Evolutionary conservation across 139 green algal species (phyloP), one percentile per base, ranked within the genome.

Genomic region (Tetraselmis chui): DNA sequence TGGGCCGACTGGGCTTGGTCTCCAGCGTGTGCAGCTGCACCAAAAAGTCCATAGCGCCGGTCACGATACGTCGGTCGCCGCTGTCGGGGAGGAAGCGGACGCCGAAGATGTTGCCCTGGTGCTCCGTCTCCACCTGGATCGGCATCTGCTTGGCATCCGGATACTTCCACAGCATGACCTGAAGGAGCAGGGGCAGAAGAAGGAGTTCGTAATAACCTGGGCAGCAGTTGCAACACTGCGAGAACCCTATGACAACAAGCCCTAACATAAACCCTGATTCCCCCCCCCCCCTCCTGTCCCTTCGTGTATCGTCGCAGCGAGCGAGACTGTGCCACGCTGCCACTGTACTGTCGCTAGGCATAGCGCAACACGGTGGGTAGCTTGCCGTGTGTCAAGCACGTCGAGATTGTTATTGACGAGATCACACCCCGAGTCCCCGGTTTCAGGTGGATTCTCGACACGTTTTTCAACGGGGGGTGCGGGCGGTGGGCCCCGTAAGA

Each of bases 61-160:
- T 89, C 1, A 93, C 83, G 1, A 95, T 59, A 26, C 85, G 75
- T 2, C 76, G 45, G 86, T 92, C 91, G 76, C 80, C 83, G 25
- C 79, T 89, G 76, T 83, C 82, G 23, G 94, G 94, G 83, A 98
- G 87, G 85, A 97, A 95, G 22, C 86, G 75, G 1, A 95, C 88
- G 1, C 94, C 95, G 89, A 98, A 98, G 74, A 97, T 94, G 85
- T 96, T 96, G 59, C 84, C 89, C 28, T 89, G 81, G 84, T 98
- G 94, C 32, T 88, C 59, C 2, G 94, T 98, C 0, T 86, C 59
- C 0, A 97, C 26, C 1, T 83, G 77, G 26, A 96, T 31, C 0
- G 93, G 91, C 26, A 78, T 30, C 23, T 32, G 77, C 23, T 84
- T 59, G 0, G 85, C 82, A 31, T 94, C 86, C 28, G 90, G 90